Percentiles rank a stretch among this genome's conserved stretches.
phyloP scores from a whole-genome alignment of 495 filamentous ascomycete genomes.

The Eremomyces bilateralis region DNA sequence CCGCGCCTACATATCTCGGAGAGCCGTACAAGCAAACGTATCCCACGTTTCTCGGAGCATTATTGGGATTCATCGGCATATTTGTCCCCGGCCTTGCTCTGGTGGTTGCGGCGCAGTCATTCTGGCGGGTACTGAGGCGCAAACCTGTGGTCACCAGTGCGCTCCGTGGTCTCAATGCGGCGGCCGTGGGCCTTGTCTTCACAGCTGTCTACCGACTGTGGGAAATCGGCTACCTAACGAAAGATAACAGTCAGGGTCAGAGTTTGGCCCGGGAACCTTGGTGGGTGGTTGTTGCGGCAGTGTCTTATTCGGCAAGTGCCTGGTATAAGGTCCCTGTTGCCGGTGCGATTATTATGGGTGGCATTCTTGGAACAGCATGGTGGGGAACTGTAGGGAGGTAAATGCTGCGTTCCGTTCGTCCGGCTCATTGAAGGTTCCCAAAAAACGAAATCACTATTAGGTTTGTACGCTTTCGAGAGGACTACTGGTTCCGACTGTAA shows the following conservation, averaged over 20 bases:
- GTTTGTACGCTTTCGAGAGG: too few species aligned
- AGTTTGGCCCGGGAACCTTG: slow-evolving; percentile 46
- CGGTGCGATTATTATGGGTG: slow-evolving; percentile 43
- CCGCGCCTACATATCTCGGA: too few species aligned
- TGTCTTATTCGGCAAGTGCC: slow-evolving; percentile 37
- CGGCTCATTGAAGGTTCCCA: too few species aligned
- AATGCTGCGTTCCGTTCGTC: too few species aligned
- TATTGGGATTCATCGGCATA: slow-evolving; percentile 48
- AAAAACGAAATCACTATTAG: too few species aligned
- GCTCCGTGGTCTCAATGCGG: slow-evolving; percentile 51
- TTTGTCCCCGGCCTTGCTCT: slow-evolving; percentile 49
- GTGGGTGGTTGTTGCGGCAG: slow-evolving; percentile 46
- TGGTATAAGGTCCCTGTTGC: slow-evolving; percentile 41
- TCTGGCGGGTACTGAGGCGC: slow-evolving; percentile 42
- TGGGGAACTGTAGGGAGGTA: slow-evolving; percentile 31
- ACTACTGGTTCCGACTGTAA: too few species aligned
- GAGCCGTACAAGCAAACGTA: too few species aligned
- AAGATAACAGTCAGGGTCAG: slow-evolving; percentile 23
- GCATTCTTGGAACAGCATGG: slow-evolving; percentile 38
- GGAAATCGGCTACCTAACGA: slow-evolving; percentile 50
- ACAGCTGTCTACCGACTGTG: slow-evolving; percentile 74
- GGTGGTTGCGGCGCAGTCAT: slow-evolving; percentile 41
- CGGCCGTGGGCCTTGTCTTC: slow-evolving; percentile 59
- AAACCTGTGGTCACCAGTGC: slow-evolving; percentile 31
- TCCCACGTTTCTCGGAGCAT: slow-evolving; percentile 30